phyloP scores from a whole-genome alignment of 371 early-diverging fungal genomes.

The Mucor plumbeus region DNA sequence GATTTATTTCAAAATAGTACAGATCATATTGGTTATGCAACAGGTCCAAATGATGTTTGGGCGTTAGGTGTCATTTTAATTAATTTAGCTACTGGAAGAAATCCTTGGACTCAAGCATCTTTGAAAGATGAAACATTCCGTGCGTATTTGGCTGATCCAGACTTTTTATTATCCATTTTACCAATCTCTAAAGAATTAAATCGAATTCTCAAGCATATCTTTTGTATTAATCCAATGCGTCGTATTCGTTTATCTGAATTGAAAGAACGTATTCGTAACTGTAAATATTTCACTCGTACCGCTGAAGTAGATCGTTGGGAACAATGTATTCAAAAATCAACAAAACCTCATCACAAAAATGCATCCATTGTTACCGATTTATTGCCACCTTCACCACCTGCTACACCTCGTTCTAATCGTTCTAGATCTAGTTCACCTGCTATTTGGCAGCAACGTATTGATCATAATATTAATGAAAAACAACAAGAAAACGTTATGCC shows the following conservation, averaged over 20 bases:
- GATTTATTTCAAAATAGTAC: slow-evolving; percentile 46
- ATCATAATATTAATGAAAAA: slow-evolving; percentile 3
- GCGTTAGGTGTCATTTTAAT: slow-evolving; percentile 83
- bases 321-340: slow-evolving; percentile 8
- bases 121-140: slow-evolving; percentile 74
- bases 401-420: slow-evolving; percentile 25
- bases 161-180: slow-evolving; percentile 67
- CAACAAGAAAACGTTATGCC: neutral
- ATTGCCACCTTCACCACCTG: slow-evolving; percentile 35
- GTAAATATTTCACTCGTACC: slow-evolving; percentile 62
- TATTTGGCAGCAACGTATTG: slow-evolving; percentile 26
- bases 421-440: slow-evolving; percentile 24
- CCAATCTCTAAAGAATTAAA: slow-evolving; percentile 75
- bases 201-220: slow-evolving; percentile 73
- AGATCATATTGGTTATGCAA: slow-evolving; percentile 60
- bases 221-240: slow-evolving; percentile 71
- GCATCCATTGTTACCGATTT: neutral
- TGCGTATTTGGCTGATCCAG: slow-evolving; percentile 65
- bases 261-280: slow-evolving; percentile 57
- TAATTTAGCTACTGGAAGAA: slow-evolving; percentile 77
- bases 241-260: slow-evolving; percentile 75
- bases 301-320: slow-evolving; percentile 38
- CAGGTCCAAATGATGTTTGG: slow-evolving; percentile 86
- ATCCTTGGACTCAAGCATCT: slow-evolving; percentile 84
- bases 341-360: neutral